Evolutionary conservation across 2,329 filamentous ascomycete genomes (phyloP), one percentile per base, ranked within the genome.

Genomic region (Fusarium tricinctum): DNA sequence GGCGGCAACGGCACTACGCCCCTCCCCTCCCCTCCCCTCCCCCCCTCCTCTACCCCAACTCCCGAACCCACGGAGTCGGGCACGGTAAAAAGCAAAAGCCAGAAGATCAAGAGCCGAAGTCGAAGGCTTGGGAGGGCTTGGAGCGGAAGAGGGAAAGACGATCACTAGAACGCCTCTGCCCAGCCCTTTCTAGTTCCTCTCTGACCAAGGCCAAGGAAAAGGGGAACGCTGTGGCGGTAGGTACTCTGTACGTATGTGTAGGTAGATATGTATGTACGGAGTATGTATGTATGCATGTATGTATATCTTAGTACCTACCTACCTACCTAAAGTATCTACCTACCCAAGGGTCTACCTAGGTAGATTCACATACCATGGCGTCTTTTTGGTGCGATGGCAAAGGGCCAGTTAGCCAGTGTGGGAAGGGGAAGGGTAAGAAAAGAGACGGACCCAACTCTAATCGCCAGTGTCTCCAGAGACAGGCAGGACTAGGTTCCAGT

Each of bases 391-490:
- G 33, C 26, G 26, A 46, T 46, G 43, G 43, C 43, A n/a, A 28
- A 19, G 8, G 26, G 23, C 23, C 23, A 23, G n/a, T n/a, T n/a
- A n/a, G n/a, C 6, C 22, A 23, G 22, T 33, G 32, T 13, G 15
- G 13, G 32, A 15, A 8, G 5, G 35, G 35, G 17, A 38, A 38
- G 33, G 33, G 33, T n/a, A 38, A 9, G 10, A 33, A 58, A 54
- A 28, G 8, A 56, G 66, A 66, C 70, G 58, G 70, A 46, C 48
- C 54, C 70, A 73, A 73, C 70, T 71, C 63, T 73, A 73, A 63
- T 68, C 46, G 33, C 47, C 40, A 40, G 51, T 44, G 53, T 57
- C 49, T 44, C 14, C 40, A 60, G 57, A 30, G 28, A 30, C 39
- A 67, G 48, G 23, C 39, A 67, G 48, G 23, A 49, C 47, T 46